Conservation (phyloP, 768 basidiomycete species). For the Boletus coccyginus region DNA sequence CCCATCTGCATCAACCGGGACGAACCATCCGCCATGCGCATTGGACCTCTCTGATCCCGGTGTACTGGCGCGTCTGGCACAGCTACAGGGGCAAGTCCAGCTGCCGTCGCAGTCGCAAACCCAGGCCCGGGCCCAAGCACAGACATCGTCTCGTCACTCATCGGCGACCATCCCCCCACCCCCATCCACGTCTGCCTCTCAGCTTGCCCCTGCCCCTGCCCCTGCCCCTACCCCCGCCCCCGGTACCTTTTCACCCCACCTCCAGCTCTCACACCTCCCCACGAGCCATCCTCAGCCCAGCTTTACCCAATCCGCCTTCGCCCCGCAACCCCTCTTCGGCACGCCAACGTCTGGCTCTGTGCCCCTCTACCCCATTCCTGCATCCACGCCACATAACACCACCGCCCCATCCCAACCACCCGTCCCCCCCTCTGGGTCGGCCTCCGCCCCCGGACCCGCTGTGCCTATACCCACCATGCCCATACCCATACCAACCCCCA, state of each 20-base stretch:
- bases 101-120: not conserved
- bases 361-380: not conserved
- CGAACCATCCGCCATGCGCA: not conserved
- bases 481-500: not conserved
- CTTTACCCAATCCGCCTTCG: not conserved
- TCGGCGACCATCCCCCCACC: not conserved
- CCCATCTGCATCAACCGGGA: too few relatives aligned
- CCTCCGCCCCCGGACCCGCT: not conserved
- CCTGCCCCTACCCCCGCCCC: not conserved
- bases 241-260: not conserved
- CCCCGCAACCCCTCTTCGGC: not conserved
- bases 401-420: not conserved
- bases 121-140: not conserved
- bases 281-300: constrained; percentile 12
- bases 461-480: constrained; percentile 4
- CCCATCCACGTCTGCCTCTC: not conserved
- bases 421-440: not conserved
- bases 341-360: not conserved
- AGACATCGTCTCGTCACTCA: not conserved
- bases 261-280: not conserved
- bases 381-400: not conserved
- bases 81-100: constrained; percentile 23
- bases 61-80: constrained; percentile 23
- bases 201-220: not conserved
- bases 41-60: constrained; percentile 25